These are phyloP conservation scores for Saturnispora sekii DNA, from an alignment of 805 yeast species.

Conservation along the genomic window DNA sequence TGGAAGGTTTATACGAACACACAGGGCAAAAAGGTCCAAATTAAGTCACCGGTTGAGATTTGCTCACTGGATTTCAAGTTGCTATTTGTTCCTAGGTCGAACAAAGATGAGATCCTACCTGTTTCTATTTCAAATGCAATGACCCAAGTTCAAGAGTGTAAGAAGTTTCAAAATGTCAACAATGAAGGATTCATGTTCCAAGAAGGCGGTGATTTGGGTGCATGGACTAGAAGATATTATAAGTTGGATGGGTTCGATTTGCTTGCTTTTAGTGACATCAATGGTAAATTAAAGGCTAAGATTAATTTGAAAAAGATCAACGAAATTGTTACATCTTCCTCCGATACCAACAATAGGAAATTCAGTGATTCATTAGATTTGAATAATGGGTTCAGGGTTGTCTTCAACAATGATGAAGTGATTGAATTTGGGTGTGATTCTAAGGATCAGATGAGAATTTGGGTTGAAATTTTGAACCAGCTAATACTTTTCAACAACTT, in stretches of 20 bases:
- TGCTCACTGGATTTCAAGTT: slow-evolving; percentile 62
- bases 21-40: slow-evolving; percentile 22
- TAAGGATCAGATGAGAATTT: slow-evolving; percentile 44
- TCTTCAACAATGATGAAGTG: slow-evolving; percentile 70
- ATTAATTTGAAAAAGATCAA: slow-evolving; percentile 66
- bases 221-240: slow-evolving; percentile 67
- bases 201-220: slow-evolving; percentile 82
- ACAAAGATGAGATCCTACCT: slow-evolving; percentile 55
- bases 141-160: slow-evolving; percentile 31
- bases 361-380: slow-evolving; percentile 63
- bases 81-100: slow-evolving; percentile 58
- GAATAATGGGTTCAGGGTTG: slow-evolving; percentile 66
- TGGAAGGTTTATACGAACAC: slow-evolving; percentile 49
- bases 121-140: slow-evolving; percentile 52
- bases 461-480: slow-evolving; percentile 55
- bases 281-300: slow-evolving; percentile 61
- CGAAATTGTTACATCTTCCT: slow-evolving; percentile 30
- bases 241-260: slow-evolving; percentile 62
- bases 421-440: slow-evolving; percentile 83
- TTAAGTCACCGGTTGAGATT: slow-evolving; percentile 43
- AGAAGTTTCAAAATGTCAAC: slow-evolving; percentile 18
- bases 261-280: slow-evolving; percentile 64
- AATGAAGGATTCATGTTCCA: slow-evolving; percentile 72
- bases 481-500: slow-evolving; percentile 34
- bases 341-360: slow-evolving; percentile 31